Evolutionary conservation across 179 eudicot genomes (phyloP).

Genomic region (Camellia oleifera): DNA sequence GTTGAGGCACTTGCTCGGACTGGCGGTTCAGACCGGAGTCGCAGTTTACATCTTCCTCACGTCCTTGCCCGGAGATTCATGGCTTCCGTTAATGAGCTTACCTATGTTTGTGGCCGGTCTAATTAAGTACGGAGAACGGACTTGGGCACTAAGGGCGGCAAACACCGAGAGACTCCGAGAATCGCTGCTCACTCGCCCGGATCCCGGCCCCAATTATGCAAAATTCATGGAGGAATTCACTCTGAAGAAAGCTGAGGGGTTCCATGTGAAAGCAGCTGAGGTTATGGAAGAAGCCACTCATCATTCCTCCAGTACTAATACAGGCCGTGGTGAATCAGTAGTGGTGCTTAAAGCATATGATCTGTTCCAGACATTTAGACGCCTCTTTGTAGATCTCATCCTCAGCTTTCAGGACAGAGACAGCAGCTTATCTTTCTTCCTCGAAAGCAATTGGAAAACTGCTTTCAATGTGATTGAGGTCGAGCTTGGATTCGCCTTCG

Average conservation of each 20-base stretch:
- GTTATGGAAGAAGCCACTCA: constrained; percentile 20
- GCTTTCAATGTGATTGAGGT: constrained; percentile 46
- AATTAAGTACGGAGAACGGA: constrained; percentile 40
- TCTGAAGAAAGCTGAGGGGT: constrained; percentile 48
- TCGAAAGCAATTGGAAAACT: not conserved
- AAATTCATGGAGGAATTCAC: constrained; percentile 50
- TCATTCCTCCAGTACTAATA: not conserved
- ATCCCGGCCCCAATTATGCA: constrained; percentile 47
- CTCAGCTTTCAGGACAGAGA: constrained; percentile 47
- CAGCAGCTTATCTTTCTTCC: constrained; percentile 24
- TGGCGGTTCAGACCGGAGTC: constrained; percentile 25
- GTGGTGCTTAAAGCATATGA: constrained; percentile 21
- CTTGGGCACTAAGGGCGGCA: constrained; percentile 37
- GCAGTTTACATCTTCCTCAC: constrained; percentile 29
- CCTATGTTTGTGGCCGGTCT: constrained; percentile 30
- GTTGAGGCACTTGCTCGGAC: constrained; percentile 36
- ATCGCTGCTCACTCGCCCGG: constrained; percentile 39
- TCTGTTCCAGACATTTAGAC: constrained; percentile 36
- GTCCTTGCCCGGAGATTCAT: constrained; percentile 27
- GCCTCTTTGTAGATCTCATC: constrained; percentile 50
- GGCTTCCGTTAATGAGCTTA: constrained; percentile 23
- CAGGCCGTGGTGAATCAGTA: not conserved
- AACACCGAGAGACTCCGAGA: constrained; percentile 31
- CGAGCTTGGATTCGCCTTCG: constrained; percentile 46
- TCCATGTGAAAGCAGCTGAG: constrained; percentile 29